Evolutionary conservation across 2,329 filamentous ascomycete species (phyloP), one percentile per base, ranked within the genome.

Genomic region (Aspergillus quadricinctus): DNA sequence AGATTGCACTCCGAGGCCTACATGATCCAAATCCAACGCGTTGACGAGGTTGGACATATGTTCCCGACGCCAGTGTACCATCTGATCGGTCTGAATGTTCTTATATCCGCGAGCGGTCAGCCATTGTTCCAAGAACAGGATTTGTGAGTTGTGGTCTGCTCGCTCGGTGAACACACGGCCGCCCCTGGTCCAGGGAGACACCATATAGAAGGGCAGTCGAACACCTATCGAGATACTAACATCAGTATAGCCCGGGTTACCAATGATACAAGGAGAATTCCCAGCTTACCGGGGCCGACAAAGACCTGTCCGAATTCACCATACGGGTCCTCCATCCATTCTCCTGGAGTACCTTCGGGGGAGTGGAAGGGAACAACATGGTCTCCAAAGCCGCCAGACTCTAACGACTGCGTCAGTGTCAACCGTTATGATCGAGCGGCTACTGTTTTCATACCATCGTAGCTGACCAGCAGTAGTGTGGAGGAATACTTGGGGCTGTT

Each of bases 371-470:
- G 81, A n/a, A 73, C 69, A 2, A 83, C 80, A 56, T 83, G 80
- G 56, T 84, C 81, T 11, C 80, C 81, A 68, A 75, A 83, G 28
- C 81, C 81, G 48, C 81, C 81, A 2, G 78, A 79, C 65, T 84
- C 79, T 73, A 66, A 61, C 28, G 10, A 19, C 9, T 2, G 17
- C 8, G 49, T 59, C 43, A 60, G 54, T 14, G 21, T n/a, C 28
- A 31, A 31, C 19, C 50, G 27, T 27, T 21, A 55, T 37, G 40
- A 10, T 17, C 10, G 10, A 43, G 41, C 23, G 14, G 28, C 17
- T 23, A 23, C 41, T 28, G 31, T 31, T n/a, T 17, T 7, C 61
- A 52, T 71, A 79, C 63, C 79, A 59, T 77, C 81, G 69, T 73
- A 83, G 61, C 79, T 76, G 65, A 80, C 76, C 54, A 82, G 77